These are phyloP conservation scores for Pseudogymnoascus sp. DNA, from an alignment of 2,329 filamentous ascomycete genomes.

Conservation along the genomic window DNA sequence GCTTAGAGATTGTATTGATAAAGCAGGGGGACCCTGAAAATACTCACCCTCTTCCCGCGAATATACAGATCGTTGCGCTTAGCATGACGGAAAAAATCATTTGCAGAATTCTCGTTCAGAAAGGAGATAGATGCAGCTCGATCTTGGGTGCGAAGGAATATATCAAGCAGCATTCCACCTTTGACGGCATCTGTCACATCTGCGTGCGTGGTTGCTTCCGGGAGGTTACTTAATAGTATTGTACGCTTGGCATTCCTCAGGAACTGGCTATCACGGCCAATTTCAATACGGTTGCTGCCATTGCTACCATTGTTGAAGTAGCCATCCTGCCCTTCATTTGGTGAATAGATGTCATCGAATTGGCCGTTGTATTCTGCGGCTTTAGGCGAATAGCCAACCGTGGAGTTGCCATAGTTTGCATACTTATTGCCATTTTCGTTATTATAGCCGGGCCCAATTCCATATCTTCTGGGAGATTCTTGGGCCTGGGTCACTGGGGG, in stretches of 20 bases:
- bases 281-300: conserved; percentile 16
- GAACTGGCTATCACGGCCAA: conserved; percentile 18
- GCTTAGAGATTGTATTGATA: not conserved
- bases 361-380: not conserved
- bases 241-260: conserved; percentile 41
- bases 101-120: conserved; percentile 52
- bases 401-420: not conserved
- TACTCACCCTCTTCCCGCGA: conserved; percentile 55
- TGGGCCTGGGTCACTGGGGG: conserved; percentile 14
- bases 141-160: conserved; percentile 54
- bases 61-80: conserved; percentile 61
- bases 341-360: not conserved
- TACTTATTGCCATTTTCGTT: not conserved
- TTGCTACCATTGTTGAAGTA: conserved; percentile 22
- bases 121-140: conserved; percentile 62
- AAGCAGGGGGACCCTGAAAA: not conserved
- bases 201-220: conserved; percentile 52
- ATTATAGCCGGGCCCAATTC: conserved; percentile 17
- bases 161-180: conserved; percentile 62
- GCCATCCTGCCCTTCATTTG: conserved; percentile 15
- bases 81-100: conserved; percentile 55
- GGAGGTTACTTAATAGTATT: conserved; percentile 53
- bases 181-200: conserved; percentile 59
- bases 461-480: conserved; percentile 15
- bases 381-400: not conserved